Percentiles rank a stretch among this genome's conserved stretches.
Conservation (phyloP, 805 yeast species). For the Priceomyces haplophilus region DNA sequence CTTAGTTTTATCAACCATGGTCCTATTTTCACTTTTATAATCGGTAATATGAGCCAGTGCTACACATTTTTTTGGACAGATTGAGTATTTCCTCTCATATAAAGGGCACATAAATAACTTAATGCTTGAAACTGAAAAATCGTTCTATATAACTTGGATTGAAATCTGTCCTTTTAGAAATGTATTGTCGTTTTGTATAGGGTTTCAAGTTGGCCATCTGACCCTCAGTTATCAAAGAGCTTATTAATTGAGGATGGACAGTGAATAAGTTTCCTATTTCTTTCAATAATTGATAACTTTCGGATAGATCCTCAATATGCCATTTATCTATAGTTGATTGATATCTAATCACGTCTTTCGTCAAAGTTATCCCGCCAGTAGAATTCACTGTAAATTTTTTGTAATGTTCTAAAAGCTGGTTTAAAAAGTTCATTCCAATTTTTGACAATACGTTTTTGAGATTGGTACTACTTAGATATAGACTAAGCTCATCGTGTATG, state of each 20-base stretch:
- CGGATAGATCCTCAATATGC: slow-evolving; percentile 58
- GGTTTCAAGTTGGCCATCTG: slow-evolving; percentile 66
- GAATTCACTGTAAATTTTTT: slow-evolving; percentile 73
- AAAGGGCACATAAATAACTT: background rate
- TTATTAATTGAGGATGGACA: slow-evolving; percentile 75
- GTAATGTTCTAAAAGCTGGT: slow-evolving; percentile 64
- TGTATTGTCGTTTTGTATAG: slow-evolving; percentile 59
- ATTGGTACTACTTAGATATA: slow-evolving; percentile 41
- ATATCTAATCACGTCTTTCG: slow-evolving; percentile 78
- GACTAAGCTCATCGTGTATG: slow-evolving; percentile 37
- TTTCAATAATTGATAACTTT: slow-evolving; percentile 64
- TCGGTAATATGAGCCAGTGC: too few relatives aligned
- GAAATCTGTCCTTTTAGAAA: slow-evolving; percentile 68
- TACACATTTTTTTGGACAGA: too few relatives aligned
- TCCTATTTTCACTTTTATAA: background rate
- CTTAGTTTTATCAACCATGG: background rate
- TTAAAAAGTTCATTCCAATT: slow-evolving; percentile 58
- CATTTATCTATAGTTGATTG: slow-evolving; percentile 68
- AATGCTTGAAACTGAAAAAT: slow-evolving; percentile 35
- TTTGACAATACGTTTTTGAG: slow-evolving; percentile 48
- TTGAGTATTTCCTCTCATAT: too few relatives aligned
- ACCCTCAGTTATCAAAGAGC: slow-evolving; percentile 78
- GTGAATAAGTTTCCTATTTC: slow-evolving; percentile 84
- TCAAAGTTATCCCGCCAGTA: slow-evolving; percentile 77
- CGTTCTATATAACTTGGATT: slow-evolving; percentile 50